Evolutionary conservation across 805 yeast genomes (phyloP), one percentile per base, ranked within the genome.

Genomic region (Clavispora asparagi): DNA sequence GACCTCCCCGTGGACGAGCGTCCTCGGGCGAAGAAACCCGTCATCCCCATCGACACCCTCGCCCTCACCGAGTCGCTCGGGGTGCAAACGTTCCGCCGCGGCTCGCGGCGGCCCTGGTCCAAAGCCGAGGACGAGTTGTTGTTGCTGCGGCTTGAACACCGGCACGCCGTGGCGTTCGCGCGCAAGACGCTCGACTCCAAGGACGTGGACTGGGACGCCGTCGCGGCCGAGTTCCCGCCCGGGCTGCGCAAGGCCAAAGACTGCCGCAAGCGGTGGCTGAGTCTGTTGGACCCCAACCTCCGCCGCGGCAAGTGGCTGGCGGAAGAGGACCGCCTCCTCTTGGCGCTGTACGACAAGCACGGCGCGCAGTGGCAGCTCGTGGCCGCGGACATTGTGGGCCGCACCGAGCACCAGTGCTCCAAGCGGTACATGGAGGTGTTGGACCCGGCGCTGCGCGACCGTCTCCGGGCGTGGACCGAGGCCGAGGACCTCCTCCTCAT

Each of bases 371-470:
- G 97, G 97, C 87, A 86, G 51, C 83, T 83, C 56, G 90, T 91
- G 10, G 82, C 96, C 0, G 66, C 74, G 42, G 83, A 78, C 44
- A 85, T 91, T 11, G 78, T 80, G 3, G 95, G 96, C 6, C 74
- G 97, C 60, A 91, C 95, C 0, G 96, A 90, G 58, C 97, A 90
- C 63, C 97, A 91, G 68, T 91, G 98, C 70, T 87, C 96, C 1
- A 91, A 91, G 59, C 70, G 97, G 56, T 91, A 87, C 61, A 81
- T 83, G 13, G 97, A 91, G 58, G 96, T 89, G 1, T 64, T 91
- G 48, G 94, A 88, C 56, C 97, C 97, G 6, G 74, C 71, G 26
- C 85, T 90, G 9, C 81, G 81, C 49, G 89, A 85, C 53, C 67
- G 97, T 45, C 70, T 89, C 39, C 76, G 88, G 54, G 82, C 85